Evolutionary conservation across 352 stramenopile species (phyloP), one percentile per base, ranked within the genome.

Genomic region (Phytophthora constricta): DNA sequence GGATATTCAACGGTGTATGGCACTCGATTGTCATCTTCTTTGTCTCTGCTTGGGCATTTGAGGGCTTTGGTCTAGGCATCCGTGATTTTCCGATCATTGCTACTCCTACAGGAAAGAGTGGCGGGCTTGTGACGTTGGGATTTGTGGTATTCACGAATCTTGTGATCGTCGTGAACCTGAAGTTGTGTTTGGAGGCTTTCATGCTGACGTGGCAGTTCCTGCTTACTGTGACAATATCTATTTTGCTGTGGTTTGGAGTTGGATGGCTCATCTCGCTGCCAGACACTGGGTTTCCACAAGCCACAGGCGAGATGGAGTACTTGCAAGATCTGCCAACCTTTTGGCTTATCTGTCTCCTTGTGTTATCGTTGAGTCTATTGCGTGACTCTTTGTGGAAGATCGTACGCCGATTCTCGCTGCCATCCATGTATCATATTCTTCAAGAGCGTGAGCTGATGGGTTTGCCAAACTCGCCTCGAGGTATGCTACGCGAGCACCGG

Each of bases 1-100:
- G 86, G 86, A 92, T 93, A 56, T 64, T 91, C 14, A 94, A 87
- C 28, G 86, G 84, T n/a, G 74, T 94, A 25, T 94, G 82, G 84
- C 84, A 94, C 54, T 94, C 86, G 28, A 52, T 92, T 16, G 73
- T 94, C 22, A 92, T 94, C 54, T 92, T 93, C 61, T 92, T 93
- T 51, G 60, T 93, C n/a, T 92, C 83, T 19, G 72, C 78, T 17
- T 91, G 80, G 84, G 78, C 71, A 0, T 91, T 84, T 54, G 76
- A 82, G 39, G 80, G 80, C 72, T 69, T 79, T 61, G 52, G 74
- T 20, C 33, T 74, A 7, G 50, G 51, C 3, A 76, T 60, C 37
- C 47, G 28, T 43, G 49, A 61, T 19, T 67, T 68, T 33, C 70
- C 79, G 0, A 69, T 62, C 16, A 78, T 89, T 4, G 68, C 77